Percentiles rank a stretch among this genome's conserved stretches.
These are phyloP conservation scores for Telfairia occidentalis DNA, from an alignment of 331 rosid genomes.

Conservation along the genomic window DNA sequence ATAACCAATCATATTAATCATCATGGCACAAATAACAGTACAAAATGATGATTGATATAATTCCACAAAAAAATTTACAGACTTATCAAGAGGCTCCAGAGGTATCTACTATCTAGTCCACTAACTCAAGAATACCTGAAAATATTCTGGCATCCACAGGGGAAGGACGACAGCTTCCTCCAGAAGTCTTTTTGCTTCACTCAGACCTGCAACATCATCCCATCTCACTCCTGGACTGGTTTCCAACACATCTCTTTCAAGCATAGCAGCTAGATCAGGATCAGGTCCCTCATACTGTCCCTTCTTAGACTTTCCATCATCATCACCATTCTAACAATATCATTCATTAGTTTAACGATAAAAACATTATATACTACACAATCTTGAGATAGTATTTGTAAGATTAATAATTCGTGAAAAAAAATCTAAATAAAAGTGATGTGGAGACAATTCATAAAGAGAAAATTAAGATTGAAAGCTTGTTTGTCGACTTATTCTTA, in stretches of 20 bases:
- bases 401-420: neutral
- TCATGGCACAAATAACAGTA: neutral
- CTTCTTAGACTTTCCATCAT: conserved; percentile 72
- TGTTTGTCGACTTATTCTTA: neutral
- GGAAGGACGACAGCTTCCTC: conserved; percentile 99
- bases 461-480: neutral
- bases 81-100: neutral
- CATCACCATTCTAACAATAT: conserved; percentile 64
- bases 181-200: conserved; percentile 86
- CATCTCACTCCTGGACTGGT: conserved; percentile 97
- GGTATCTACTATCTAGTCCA: neutral
- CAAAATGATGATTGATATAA: neutral
- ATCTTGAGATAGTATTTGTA: neutral
- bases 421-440: neutral
- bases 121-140: conserved; percentile 50
- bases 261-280: conserved; percentile 98
- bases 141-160: conserved; percentile 96
- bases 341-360: neutral
- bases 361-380: neutral
- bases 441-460: neutral
- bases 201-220: conserved; percentile 92
- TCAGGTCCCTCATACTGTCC: conserved; percentile 90
- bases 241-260: conserved; percentile 87
- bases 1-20: neutral
- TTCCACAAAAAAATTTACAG: neutral